Base-by-base conservation (phyloP, 2,329 filamentous ascomycete species). In the Hirsutella rhossiliensis region DNA sequence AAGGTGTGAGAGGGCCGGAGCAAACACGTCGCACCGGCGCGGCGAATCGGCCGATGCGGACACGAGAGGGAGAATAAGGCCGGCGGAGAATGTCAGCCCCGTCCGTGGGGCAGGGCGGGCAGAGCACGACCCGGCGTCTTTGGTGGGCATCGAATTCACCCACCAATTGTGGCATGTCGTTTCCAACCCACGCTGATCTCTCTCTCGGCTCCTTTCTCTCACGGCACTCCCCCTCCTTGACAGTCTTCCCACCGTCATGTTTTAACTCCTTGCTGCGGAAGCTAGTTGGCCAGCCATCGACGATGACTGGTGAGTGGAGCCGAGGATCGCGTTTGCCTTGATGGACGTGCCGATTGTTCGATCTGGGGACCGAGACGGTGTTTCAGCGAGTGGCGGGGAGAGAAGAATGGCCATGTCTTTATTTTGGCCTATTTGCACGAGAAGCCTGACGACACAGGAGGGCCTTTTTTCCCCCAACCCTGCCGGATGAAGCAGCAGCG, bases 331-430 rank as follows among this genome's bases (percentile, higher is more conserved):
- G 20, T 39, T 9, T 15, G 32, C 20, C 15, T n/a, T 8, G n/a
- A 43, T 43, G 42, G 34, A 11, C 34, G 27, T 39, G 18, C 37
- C 19, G 28, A 43, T 38, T 31, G 37, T 32, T 17, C 42, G 42
- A 39, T 43, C 36, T 20, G 28, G 36, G 28, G 36, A 43, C 19
- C 11, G 11, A 18, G 23, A 43, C 23, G 32, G 15, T 13, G 41
- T 43, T 38, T 43, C 41, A 43, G 41, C 41, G n/a, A 38, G 41
- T 28, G 41, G 41, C 32, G 32, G n/a, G n/a, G 32, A 11, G n/a
- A 37, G 23, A 3, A 19, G 3, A 20, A 23, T 23, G 7, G 23
- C 23, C 23, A 23, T 23, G 23, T 23, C 23, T 23, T 23, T 23
- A 4, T n/a, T 17, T n/a, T 15, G 15, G 34, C 3, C 34, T 36